Evolutionary conservation across 306 rosid species (phyloP), one percentile per base, ranked within the genome.

Genomic region (Dalbergia cultrata): DNA sequence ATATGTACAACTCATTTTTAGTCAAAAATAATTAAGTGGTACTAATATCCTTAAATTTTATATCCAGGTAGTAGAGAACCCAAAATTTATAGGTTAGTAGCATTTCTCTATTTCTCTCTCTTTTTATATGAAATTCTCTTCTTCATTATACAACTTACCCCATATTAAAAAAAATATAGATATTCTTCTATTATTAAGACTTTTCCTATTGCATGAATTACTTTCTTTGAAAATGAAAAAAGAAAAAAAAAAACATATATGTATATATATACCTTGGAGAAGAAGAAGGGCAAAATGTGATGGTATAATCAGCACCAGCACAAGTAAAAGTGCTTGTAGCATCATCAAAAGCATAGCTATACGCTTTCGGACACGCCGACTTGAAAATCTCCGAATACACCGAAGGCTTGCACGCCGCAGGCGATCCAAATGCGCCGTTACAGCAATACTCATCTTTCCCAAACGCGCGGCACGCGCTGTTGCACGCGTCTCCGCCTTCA

Each of bases 281-380:
- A 64, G 89, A 81, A 63, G 94, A 77, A 59, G 97, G 94, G 74
- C 99, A 95, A 83, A 95, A 93, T 78, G 92, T 89, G 81, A 95
- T 6, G 0, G 89, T 90, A 68, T 95, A 95, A 58, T 93, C 99
- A 0, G 95, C 94, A 11, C 68, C 92, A 0, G 83, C 41, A 35
- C 99, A 95, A 0, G 99, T 95, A 70, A 95, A 95, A 11, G 97
- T 93, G 31, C 97, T 91, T 0, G 93, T 85, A 3, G 92, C 93
- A 61, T 93, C 98, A 61, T 95, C 99, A 8, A 60, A 95, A 0
- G 99, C 99, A 17, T 92, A 95, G 81, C 99, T 95, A 26, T 95
- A 95, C 0, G 99, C 86, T 69, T 76, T 84, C 0, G 99, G 99
- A 75, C 99, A 95, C 35, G 90, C 97, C 0, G 92, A 67, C 71